These are phyloP conservation scores for Thermomucor indicae-seudaticae DNA, from an alignment of 371 early-diverging fungal species.

Conservation along the genomic window DNA sequence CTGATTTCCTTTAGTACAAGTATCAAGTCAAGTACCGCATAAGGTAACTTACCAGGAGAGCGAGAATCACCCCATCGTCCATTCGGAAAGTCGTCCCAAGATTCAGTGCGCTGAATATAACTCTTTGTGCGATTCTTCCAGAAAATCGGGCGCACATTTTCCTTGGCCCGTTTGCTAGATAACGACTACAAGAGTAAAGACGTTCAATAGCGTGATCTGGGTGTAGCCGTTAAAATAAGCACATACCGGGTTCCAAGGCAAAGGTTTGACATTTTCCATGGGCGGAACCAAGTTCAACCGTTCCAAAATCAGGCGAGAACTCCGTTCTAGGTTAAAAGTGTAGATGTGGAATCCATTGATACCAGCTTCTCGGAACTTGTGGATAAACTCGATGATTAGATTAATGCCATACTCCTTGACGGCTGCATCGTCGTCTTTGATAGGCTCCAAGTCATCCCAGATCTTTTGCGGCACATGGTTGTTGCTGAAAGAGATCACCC, in stretches of 20 bases:
- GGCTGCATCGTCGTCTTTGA: constrained; percentile 95
- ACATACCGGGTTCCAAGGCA: constrained; percentile 90
- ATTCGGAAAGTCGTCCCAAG: constrained; percentile 98
- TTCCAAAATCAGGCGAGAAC: constrained; percentile 82
- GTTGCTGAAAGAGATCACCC: constrained; percentile 83
- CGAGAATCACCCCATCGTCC: constrained; percentile 98
- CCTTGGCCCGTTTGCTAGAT: constrained; percentile 81
- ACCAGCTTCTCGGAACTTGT: constrained; percentile 64
- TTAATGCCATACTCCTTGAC: constrained; percentile 92
- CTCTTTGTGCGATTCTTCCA: constrained; percentile 94
- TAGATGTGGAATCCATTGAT: constrained; percentile 77
- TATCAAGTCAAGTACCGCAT: too few relatives aligned
- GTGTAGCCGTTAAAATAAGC: neutral
- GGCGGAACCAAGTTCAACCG: constrained; percentile 73
- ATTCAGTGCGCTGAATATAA: constrained; percentile 90
- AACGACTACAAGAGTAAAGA: constrained; percentile 18
- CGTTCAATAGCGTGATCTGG: neutral
- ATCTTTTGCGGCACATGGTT: constrained; percentile 83
- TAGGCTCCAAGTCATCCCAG: constrained; percentile 80
- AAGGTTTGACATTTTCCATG: constrained; percentile 74
- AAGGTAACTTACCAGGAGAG: constrained; percentile 53
- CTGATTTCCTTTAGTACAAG: neutral
- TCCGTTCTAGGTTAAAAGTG: constrained; percentile 89
- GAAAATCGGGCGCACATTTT: constrained; percentile 96
- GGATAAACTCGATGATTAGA: constrained; percentile 79